Percentiles rank a stretch among this genome's conserved stretches.
Evolutionary conservation across 2,329 filamentous ascomycete species (phyloP).

Genomic region (Leptoxyphium fumago): DNA sequence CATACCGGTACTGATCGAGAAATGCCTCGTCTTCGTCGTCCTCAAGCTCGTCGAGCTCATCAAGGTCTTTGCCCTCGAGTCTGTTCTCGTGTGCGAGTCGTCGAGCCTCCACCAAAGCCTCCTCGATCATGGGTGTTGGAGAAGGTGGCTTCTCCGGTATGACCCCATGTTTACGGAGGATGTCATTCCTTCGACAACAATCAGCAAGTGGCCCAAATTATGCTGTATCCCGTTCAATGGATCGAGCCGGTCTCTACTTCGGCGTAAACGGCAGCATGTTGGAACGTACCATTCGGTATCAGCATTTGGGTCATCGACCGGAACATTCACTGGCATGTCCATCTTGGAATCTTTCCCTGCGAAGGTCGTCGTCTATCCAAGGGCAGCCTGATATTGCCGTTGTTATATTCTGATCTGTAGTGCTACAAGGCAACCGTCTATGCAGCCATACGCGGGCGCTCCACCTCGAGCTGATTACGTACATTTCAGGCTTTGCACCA

Average conservation of each 20-base stretch:
- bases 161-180: conserved; percentile 86
- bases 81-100: conserved; percentile 80
- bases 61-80: conserved; percentile 83
- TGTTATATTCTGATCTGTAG: neutral
- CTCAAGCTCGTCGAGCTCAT: conserved; percentile 85
- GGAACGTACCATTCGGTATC: conserved; percentile 79
- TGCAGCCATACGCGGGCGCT: conserved; percentile 27
- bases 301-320: conserved; percentile 86
- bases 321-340: conserved; percentile 55
- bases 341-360: conserved; percentile 3
- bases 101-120: conserved; percentile 74
- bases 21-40: conserved; percentile 93
- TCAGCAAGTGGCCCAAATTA: neutral
- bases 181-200: conserved; percentile 65
- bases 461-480: conserved; percentile 38
- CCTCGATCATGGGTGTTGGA: conserved; percentile 89
- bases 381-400: neutral
- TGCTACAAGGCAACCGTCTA: neutral
- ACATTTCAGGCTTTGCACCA: conserved; percentile 48
- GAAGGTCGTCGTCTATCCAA: neutral
- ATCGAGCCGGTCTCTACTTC: no score
- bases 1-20: conserved; percentile 59
- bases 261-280: neutral
- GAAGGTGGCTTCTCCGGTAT: conserved; percentile 97
- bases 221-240: neutral